phyloP scores from a whole-genome alignment of 345 rosid genomes.

The Iberis pinnata region DNA sequence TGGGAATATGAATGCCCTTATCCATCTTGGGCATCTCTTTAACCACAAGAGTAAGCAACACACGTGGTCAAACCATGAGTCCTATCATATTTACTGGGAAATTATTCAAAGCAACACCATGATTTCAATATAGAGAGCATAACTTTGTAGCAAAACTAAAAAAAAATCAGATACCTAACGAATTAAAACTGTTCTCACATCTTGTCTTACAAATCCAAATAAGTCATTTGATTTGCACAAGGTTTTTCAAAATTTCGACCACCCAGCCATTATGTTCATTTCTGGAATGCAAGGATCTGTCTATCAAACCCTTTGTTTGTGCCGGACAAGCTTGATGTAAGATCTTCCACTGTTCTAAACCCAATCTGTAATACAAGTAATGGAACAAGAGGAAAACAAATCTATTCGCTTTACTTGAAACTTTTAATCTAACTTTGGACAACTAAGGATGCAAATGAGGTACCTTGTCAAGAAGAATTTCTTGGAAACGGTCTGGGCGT shows the following conservation, averaged over 20 bases:
- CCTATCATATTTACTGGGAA: no score
- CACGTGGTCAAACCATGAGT: no score
- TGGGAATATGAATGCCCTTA: slow-evolving; percentile 75
- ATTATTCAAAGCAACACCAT: no score
- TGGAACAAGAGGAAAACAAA: not conserved
- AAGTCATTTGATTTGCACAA: slow-evolving; percentile 7
- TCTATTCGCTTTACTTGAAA: not conserved
- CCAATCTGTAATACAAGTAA: slow-evolving; percentile 55
- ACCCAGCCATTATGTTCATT: slow-evolving; percentile 35
- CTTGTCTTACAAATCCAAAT: not conserved
- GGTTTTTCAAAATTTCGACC: not conserved
- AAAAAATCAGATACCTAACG: no score
- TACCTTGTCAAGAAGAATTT: slow-evolving; percentile 92
- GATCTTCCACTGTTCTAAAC: slow-evolving; percentile 69
- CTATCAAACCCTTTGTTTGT: slow-evolving; percentile 68
- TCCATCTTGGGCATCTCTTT: slow-evolving; percentile 63
- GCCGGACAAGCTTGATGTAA: slow-evolving; percentile 57
- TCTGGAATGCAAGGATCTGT: slow-evolving; percentile 67
- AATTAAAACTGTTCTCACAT: not conserved
- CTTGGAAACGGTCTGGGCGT: slow-evolving; percentile 57
- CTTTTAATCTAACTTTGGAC: not conserved
- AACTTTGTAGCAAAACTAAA: no score
- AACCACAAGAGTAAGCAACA: slow-evolving; percentile 11
- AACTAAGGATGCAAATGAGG: not conserved
- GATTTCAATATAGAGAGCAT: no score